Evolutionary conservation across 2,329 filamentous ascomycete genomes (phyloP).

Genomic region (Trichoderma breve): DNA sequence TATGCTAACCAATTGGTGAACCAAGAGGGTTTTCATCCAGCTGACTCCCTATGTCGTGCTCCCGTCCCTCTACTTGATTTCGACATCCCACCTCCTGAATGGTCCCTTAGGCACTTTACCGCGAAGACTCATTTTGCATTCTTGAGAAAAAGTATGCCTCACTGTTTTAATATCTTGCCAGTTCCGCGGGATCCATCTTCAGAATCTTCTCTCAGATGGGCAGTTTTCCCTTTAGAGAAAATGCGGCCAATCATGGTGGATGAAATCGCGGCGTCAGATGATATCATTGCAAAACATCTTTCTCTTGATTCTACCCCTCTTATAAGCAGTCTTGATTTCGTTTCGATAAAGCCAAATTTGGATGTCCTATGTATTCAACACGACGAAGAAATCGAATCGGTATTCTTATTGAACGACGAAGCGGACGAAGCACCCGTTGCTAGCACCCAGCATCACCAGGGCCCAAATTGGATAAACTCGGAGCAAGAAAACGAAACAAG

Average conservation of each 20-base stretch:
- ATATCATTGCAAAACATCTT: constrained; percentile 21
- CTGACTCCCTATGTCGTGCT: constrained; percentile 30
- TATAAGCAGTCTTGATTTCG: constrained; percentile 25
- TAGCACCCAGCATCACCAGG: neutral
- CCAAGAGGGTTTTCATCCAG: constrained; percentile 31
- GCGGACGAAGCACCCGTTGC: neutral
- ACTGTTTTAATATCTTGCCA: constrained; percentile 11
- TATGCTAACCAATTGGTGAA: constrained; percentile 23
- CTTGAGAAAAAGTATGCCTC: constrained; percentile 23
- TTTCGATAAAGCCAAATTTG: neutral
- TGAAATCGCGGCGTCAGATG: constrained; percentile 3
- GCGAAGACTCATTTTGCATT: constrained; percentile 29
- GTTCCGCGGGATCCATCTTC: constrained; percentile 10
- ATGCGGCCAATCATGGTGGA: constrained; percentile 22
- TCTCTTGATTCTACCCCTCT: neutral
- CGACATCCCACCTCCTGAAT: constrained; percentile 26
- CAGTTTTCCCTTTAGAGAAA: constrained; percentile 22
- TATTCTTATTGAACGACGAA: neutral
- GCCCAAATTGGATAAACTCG: neutral
- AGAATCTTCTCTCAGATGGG: constrained; percentile 28
- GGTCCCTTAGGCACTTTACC: constrained; percentile 23
- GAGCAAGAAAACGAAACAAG: neutral
- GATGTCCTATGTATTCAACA: constrained; percentile 21
- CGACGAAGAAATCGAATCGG: constrained; percentile 28
- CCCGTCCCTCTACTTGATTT: constrained; percentile 32